phyloP scores from a whole-genome alignment of 2,329 filamentous ascomycete species.

The Aspergillus sp. region DNA sequence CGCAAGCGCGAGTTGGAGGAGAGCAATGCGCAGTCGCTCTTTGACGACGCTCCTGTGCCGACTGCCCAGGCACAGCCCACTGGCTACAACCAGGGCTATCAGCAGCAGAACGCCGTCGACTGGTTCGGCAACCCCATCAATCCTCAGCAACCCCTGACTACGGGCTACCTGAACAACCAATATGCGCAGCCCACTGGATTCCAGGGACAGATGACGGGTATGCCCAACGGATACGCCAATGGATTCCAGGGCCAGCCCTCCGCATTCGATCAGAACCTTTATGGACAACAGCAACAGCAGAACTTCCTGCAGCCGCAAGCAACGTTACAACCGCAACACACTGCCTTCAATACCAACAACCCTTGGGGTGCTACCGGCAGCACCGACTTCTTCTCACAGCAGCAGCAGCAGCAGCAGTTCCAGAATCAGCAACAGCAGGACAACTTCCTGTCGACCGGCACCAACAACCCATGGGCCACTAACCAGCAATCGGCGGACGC shows the following conservation, averaged over 20 bases:
- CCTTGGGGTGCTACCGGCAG: slow-evolving; percentile 52
- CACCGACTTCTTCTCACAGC: slow-evolving; percentile 51
- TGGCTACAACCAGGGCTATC: slow-evolving; percentile 94
- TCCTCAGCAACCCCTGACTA: slow-evolving; percentile 69
- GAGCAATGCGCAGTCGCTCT: slow-evolving; percentile 80
- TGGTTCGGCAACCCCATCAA: slow-evolving; percentile 96
- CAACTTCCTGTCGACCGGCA: slow-evolving; percentile 72
- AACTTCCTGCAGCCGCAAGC: slow-evolving; percentile 54
- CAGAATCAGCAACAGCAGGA: slow-evolving; percentile 53
- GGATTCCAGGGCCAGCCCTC: slow-evolving; percentile 71
- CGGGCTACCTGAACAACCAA: slow-evolving; percentile 67
- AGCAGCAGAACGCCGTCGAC: slow-evolving; percentile 93
- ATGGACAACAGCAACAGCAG: slow-evolving; percentile 41
- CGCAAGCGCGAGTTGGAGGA: slow-evolving; percentile 84
- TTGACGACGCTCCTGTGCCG: slow-evolving; percentile 72
- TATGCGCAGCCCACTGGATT: slow-evolving; percentile 79
- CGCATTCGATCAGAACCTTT: slow-evolving; percentile 63
- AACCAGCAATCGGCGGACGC: slow-evolving; percentile 61
- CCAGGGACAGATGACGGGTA: slow-evolving; percentile 61
- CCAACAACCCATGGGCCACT: slow-evolving; percentile 90
- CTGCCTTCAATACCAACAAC: slow-evolving; percentile 58
- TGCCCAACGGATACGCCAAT: slow-evolving; percentile 68
- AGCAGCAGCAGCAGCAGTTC: slow-evolving; percentile 49
- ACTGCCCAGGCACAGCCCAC: slow-evolving; percentile 74
- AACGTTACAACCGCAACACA: slow-evolving; percentile 60